Evolutionary conservation across 176 grass and related monocot genomes (phyloP).

Genomic region (Hyparrhenia diplandra): DNA sequence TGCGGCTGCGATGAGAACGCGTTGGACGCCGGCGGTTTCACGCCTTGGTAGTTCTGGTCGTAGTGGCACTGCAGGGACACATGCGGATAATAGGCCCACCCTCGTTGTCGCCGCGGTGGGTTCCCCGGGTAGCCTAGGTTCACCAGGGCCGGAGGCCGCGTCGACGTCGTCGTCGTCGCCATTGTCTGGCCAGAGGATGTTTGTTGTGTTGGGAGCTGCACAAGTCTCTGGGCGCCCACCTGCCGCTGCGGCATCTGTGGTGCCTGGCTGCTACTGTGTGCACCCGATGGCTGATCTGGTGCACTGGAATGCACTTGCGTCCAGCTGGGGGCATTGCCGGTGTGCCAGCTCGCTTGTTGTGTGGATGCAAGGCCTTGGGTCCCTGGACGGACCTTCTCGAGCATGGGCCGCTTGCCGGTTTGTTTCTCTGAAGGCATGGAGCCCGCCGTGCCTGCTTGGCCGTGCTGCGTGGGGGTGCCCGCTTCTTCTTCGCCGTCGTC

Average conservation of each 20-base stretch:
- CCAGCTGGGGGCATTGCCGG: neutral
- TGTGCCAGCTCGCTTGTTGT: neutral
- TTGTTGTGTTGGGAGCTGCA: neutral
- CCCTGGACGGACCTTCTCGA: neutral
- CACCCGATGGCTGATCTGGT: neutral
- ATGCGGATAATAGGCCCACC: neutral
- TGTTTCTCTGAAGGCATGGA: neutral
- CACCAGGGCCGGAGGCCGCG: neutral
- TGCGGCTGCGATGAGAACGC: neutral
- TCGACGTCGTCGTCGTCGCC: too few relatives aligned
- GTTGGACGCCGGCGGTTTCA: neutral
- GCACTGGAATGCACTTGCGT: neutral
- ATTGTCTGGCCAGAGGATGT: neutral
- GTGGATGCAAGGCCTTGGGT: neutral
- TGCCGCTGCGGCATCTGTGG: neutral
- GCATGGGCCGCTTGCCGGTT: neutral
- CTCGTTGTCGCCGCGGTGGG: neutral
- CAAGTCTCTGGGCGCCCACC: neutral
- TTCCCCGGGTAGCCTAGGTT: neutral
- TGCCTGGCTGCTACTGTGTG: neutral
- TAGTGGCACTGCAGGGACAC: neutral
- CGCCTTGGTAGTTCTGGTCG: neutral
- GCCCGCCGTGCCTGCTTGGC: neutral
- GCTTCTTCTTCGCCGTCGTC: neutral
- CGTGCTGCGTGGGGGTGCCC: neutral